Conservation (phyloP, 176 grass and related monocot genomes). For the Thalia dealbata region DNA sequence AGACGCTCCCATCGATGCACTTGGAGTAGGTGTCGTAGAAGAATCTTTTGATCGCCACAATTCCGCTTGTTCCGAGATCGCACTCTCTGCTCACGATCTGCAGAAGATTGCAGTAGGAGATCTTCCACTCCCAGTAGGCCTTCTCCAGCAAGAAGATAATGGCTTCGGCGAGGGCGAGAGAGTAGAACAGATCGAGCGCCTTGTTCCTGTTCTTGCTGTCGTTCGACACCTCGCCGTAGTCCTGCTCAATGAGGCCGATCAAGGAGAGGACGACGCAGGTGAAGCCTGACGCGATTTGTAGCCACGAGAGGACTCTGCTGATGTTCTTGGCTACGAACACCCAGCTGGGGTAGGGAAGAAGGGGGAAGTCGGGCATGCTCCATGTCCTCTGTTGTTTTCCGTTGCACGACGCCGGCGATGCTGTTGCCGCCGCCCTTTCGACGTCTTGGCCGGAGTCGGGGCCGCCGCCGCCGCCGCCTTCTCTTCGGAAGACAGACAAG, state of each 20-base stretch:
- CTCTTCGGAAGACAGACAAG: background rate
- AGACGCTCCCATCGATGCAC: conserved; percentile 27
- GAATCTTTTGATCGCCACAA: conserved; percentile 19
- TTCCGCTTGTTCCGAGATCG: background rate
- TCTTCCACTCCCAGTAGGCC: conserved; percentile 43
- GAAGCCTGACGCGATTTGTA: conserved; percentile 43
- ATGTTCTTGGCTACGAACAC: conserved; percentile 41
- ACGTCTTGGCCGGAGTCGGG: background rate
- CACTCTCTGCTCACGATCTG: conserved; percentile 15
- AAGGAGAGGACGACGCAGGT: conserved; percentile 39
- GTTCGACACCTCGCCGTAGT: conserved; percentile 8
- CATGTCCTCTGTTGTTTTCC: conserved; percentile 17
- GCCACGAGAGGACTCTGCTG: conserved; percentile 25
- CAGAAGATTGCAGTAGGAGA: conserved; percentile 13
- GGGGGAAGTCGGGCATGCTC: conserved; percentile 9
- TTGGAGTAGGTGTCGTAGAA: conserved; percentile 36
- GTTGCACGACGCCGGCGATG: background rate
- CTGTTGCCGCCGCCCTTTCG: background rate
- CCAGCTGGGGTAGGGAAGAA: conserved; percentile 43
- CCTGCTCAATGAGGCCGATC: conserved; percentile 28
- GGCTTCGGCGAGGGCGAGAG: conserved; percentile 37
- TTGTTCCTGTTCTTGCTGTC: conserved; percentile 14
- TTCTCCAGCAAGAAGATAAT: conserved; percentile 47
- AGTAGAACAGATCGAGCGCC: conserved; percentile 51
- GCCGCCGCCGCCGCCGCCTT: background rate